Base-by-base conservation (phyloP, 345 rosid species). In the Garcia nutans region DNA sequence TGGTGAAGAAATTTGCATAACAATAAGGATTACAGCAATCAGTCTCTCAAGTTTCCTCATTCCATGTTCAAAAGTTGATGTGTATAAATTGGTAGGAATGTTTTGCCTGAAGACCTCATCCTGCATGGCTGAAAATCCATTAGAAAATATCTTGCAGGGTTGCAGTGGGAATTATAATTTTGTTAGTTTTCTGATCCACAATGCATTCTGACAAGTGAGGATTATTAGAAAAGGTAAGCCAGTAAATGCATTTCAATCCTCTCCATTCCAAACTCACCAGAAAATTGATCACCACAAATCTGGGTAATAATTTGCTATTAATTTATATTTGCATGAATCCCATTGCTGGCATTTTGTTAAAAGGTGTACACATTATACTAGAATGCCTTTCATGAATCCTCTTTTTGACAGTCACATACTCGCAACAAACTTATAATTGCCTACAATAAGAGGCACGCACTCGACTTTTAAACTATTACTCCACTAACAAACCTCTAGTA, bases 1-100 rank as follows among this genome's bases (percentile, higher is more conserved):
- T 3, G 97, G 96, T 77, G 93, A 85, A 70, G 91, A 77, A 20
- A 92, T 76, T 84, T 93, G 96, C 72, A 80, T 87, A 68, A 85
- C 73, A 70, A 92, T 72, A 73, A 93, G 77, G 31, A 86, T 73
- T 33, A 76, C 73, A 20, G 96, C 83, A 20, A 88, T 72, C 37
- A 92, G 57, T 65, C 68, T 87, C 87, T 90, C 89, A 1, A 90
- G 47, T 65, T 81, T 85, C 78, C 83, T 83, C 77, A 20, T 57
- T 50, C 82, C 86, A 73, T 31, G 80, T 74, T 70, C 85, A 67
- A 78, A 76, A 69, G 73, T 58, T 41, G 85, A 67, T 76, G 76
- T 41, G 70, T 52, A 68, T 12, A 83, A 78, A 69, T 79, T 84
- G 69, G 52, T 19, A 31, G 84, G 77, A 64, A 77, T 70, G 28